A percentile compares a stretch with the other conserved stretches of the same genome.
These are phyloP conservation scores for Ilyonectria mors-panacis DNA, from an alignment of 2,329 filamentous ascomycete genomes.

Conservation along the genomic window DNA sequence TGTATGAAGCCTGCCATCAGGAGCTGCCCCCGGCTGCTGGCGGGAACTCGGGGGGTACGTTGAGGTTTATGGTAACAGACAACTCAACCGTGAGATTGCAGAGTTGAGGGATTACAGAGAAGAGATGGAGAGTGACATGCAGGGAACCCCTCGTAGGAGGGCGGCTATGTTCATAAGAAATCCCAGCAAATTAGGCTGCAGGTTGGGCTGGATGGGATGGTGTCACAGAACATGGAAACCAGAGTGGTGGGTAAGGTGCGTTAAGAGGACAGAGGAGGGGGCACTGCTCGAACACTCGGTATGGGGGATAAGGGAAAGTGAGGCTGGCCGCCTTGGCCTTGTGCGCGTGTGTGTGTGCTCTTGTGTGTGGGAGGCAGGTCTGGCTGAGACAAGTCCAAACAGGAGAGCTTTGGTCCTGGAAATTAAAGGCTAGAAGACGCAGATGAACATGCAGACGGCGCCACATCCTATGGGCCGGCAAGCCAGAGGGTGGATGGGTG, in stretches of 20 bases:
- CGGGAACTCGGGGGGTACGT: constrained; percentile 7
- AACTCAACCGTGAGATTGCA: neutral
- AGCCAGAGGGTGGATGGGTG: constrained; percentile 5
- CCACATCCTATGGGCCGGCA: neutral
- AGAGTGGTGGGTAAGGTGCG: constrained; percentile 22
- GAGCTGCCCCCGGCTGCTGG: constrained; percentile 22
- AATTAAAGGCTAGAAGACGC: constrained; percentile 11
- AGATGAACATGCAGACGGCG: constrained; percentile 22
- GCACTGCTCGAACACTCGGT: constrained; percentile 16
- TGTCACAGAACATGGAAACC: constrained; percentile 15
- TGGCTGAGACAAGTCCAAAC: constrained; percentile 37
- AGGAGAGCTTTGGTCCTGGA: constrained; percentile 21
- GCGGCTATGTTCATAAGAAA: constrained; percentile 30
- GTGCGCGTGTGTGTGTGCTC: constrained; percentile 7
- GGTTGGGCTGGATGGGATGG: constrained; percentile 6
- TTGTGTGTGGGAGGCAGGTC: constrained; percentile 26
- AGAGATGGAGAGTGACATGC: constrained; percentile 20
- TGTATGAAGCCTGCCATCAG: constrained; percentile 48
- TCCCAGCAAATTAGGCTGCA: constrained; percentile 20
- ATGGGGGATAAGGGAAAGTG: constrained; percentile 22
- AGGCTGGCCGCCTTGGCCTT: constrained; percentile 20
- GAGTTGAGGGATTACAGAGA: constrained; percentile 20
- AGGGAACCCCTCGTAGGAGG: constrained; percentile 23
- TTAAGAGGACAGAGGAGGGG: constrained; percentile 23
- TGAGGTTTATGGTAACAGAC: neutral